Percentiles rank a stretch among this genome's conserved stretches.
Evolutionary conservation across 805 yeast species (phyloP).

Genomic region (Jamesozyma hellenica): DNA sequence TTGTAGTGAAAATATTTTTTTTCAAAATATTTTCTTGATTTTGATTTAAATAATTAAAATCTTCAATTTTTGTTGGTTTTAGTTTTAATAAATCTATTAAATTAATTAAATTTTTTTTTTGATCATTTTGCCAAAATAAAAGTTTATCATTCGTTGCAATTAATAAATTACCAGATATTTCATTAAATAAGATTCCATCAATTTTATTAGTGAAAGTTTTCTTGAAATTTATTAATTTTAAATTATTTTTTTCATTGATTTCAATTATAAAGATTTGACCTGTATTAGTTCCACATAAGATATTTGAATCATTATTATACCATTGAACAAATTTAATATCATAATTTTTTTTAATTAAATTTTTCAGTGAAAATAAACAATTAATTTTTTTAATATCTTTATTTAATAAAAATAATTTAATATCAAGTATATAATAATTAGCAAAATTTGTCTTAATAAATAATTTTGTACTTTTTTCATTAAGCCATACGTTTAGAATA

Average conservation of each 20-base stretch:
- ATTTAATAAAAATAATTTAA: not conserved
- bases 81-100: slow-evolving; percentile 14
- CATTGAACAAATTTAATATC: slow-evolving; percentile 19
- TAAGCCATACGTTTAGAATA: slow-evolving; percentile 19
- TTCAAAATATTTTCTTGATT: slow-evolving; percentile 9
- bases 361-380: slow-evolving; percentile 7
- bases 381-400: not conserved
- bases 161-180: slow-evolving; percentile 6
- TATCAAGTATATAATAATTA: slow-evolving; percentile 19
- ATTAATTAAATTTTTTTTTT: slow-evolving; percentile 1
- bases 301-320: slow-evolving; percentile 7
- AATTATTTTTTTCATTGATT: slow-evolving; percentile 1
- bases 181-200: slow-evolving; percentile 20
- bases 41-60: slow-evolving; percentile 29
- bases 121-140: slow-evolving; percentile 11
- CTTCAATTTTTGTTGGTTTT: slow-evolving; percentile 30
- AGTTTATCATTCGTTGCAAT: slow-evolving; percentile 17
- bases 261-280: slow-evolving; percentile 17
- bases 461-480: slow-evolving; percentile 13
- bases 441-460: slow-evolving; percentile 26
- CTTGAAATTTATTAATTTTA: slow-evolving; percentile 1
- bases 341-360: slow-evolving; percentile 16
- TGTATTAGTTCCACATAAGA: slow-evolving; percentile 18
- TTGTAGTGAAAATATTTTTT: slow-evolving; percentile 27
- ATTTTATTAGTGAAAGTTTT: slow-evolving; percentile 7